These are phyloP conservation scores for Clonostachys rhizophaga DNA, from an alignment of 2,329 filamentous ascomycete species.

Conservation along the genomic window DNA sequence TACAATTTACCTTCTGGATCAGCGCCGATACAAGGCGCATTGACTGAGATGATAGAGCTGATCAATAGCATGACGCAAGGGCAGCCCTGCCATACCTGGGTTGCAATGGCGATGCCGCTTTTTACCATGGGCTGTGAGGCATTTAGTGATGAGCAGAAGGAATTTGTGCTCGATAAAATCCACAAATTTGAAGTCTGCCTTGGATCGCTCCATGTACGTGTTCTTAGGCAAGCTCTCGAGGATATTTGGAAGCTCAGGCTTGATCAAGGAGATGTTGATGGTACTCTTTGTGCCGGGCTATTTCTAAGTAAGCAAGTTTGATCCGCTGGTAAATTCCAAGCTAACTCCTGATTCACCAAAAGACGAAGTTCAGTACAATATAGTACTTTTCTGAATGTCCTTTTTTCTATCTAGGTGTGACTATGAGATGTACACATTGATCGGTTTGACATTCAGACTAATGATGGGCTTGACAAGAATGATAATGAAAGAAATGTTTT, in stretches of 20 bases:
- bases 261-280: conserved; percentile 8
- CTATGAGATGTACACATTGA: neutral
- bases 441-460: neutral
- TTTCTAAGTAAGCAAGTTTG: conserved; percentile 11
- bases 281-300: conserved; percentile 9
- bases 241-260: conserved; percentile 17
- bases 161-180: conserved; percentile 14
- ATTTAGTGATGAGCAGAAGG: conserved; percentile 9
- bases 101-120: conserved; percentile 20
- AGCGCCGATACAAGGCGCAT: conserved; percentile 7
- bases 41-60: conserved; percentile 11
- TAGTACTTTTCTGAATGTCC: conserved; percentile 12
- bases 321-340: neutral
- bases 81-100: conserved; percentile 19
- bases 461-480: too few species aligned
- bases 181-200: conserved; percentile 15
- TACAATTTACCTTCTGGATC: conserved; percentile 11
- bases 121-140: conserved; percentile 19
- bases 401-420: too few species aligned
- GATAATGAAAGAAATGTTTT: too few species aligned
- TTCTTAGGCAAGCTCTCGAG: conserved; percentile 13
- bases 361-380: conserved; percentile 17
- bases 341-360: too few species aligned
- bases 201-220: conserved; percentile 15
- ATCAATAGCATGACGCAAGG: conserved; percentile 17